These are phyloP conservation scores for Arabidopsis lyrata DNA, from an alignment of 441 rosid species.

Conservation along the genomic window DNA sequence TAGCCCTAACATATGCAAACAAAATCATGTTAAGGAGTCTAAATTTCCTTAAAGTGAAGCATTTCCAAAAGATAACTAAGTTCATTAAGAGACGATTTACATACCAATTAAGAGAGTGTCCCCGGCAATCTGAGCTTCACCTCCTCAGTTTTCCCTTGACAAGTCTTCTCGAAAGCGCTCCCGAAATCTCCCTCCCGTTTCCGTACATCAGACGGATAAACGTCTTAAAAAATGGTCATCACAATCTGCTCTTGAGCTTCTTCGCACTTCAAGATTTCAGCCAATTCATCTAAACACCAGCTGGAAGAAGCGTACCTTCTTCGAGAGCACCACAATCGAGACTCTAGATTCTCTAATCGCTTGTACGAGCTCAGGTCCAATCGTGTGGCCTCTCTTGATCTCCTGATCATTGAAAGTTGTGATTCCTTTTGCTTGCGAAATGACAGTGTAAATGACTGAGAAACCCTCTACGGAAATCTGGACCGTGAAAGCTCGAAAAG, in stretches of 20 bases:
- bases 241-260: neutral
- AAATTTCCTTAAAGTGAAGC: neutral
- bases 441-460: neutral
- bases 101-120: constrained; percentile 4
- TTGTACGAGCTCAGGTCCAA: neutral
- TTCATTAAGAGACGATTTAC: too few relatives aligned
- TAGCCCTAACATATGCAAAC: neutral
- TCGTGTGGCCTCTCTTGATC: constrained; percentile 7
- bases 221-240: neutral
- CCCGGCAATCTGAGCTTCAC: neutral
- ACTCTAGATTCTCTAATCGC: neutral
- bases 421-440: neutral
- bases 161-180: neutral
- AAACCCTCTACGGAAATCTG: too few relatives aligned
- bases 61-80: neutral
- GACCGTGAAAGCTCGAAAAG: too few relatives aligned
- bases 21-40: too few relatives aligned
- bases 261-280: neutral
- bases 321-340: neutral
- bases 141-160: neutral
- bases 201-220: neutral
- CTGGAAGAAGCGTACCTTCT: constrained; percentile 15
- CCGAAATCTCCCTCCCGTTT: neutral
- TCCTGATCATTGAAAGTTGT: neutral
- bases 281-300: constrained; percentile 19